Conservation (phyloP, 169 alveolate genomes). For the Plasmodium vinckei region DNA sequence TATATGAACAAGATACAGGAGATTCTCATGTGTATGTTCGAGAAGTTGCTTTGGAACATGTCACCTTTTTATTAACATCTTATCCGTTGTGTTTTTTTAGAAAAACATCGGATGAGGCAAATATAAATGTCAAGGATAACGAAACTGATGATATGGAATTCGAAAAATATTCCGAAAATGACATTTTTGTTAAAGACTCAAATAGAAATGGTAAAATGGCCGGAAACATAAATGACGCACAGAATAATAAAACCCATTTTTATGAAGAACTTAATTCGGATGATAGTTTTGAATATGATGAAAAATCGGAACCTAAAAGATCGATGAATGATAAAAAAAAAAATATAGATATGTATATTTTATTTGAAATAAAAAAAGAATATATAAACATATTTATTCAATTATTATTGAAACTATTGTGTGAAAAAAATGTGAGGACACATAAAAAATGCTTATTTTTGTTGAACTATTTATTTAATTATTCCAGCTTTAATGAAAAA, state of each 20-base stretch:
- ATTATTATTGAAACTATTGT: constrained; percentile 47
- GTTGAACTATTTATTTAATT: constrained; percentile 58
- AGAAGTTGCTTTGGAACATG: constrained; percentile 49
- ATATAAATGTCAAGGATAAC: background rate
- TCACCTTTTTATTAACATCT: constrained; percentile 51
- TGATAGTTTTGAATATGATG: background rate
- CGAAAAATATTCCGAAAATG: background rate
- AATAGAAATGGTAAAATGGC: background rate
- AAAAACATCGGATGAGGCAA: background rate
- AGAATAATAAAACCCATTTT: constrained; percentile 18
- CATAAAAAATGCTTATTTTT: constrained; percentile 59
- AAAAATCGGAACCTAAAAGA: background rate
- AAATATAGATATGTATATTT: constrained; percentile 19
- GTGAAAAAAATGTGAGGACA: constrained; percentile 71
- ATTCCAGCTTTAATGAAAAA: constrained; percentile 41
- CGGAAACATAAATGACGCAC: background rate
- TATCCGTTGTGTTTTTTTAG: constrained; percentile 57
- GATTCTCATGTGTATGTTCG: constrained; percentile 71
- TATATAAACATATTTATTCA: constrained; percentile 48
- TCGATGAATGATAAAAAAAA: background rate
- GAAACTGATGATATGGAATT: background rate
- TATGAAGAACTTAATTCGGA: constrained; percentile 27
- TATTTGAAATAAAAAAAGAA: constrained; percentile 52
- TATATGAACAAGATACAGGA: constrained; percentile 64
- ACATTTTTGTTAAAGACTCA: background rate